A percentile compares a stretch with the other conserved stretches of the same genome.
phyloP scores from a whole-genome alignment of 2,329 filamentous ascomycete species.

The Ascochyta rabiei region DNA sequence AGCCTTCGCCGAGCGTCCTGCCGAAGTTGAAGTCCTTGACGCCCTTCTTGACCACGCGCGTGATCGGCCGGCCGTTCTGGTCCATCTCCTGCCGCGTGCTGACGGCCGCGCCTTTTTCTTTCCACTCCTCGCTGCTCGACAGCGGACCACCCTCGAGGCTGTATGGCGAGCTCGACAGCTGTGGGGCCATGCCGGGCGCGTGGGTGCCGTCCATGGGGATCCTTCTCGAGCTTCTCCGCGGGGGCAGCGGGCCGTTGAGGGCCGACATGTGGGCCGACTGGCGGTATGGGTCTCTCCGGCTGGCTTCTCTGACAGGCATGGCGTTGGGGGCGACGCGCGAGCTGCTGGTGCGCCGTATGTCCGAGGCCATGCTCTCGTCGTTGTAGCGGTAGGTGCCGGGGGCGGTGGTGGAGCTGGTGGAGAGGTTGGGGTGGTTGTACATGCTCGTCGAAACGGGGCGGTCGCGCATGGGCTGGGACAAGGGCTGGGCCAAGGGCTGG shows the following conservation, averaged over 20 bases:
- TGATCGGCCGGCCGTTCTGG: slow-evolving; percentile 78
- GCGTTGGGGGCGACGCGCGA: slow-evolving; percentile 67
- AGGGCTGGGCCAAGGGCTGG: slow-evolving; percentile 23
- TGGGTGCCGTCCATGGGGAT: slow-evolving; percentile 59
- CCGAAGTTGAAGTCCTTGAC: slow-evolving; percentile 97
- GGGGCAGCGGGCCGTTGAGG: slow-evolving; percentile 69
- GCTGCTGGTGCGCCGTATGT: slow-evolving; percentile 61
- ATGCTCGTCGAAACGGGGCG: slow-evolving; percentile 54
- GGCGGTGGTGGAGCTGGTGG: slow-evolving; percentile 51
- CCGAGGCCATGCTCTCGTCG: slow-evolving; percentile 48
- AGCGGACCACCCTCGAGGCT: slow-evolving; percentile 62
- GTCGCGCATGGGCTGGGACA: slow-evolving; percentile 39
- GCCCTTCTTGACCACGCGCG: slow-evolving; percentile 90
- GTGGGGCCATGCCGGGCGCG: slow-evolving; percentile 21
- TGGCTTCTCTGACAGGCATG: slow-evolving; percentile 70
- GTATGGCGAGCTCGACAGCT: slow-evolving; percentile 53
- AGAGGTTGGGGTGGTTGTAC: slow-evolving; percentile 57
- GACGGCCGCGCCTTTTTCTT: slow-evolving; percentile 90
- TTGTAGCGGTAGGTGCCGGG: slow-evolving; percentile 55
- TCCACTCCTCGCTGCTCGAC: slow-evolving; percentile 88
- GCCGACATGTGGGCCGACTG: slow-evolving; percentile 60
- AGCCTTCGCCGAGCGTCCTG: slow-evolving; percentile 88
- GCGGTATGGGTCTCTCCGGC: slow-evolving; percentile 72
- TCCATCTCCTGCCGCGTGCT: slow-evolving; percentile 83
- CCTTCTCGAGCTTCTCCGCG: slow-evolving; percentile 76